Evolutionary conservation across 768 basidiomycete genomes (phyloP).

Genomic region (Agrocybe praecox): DNA sequence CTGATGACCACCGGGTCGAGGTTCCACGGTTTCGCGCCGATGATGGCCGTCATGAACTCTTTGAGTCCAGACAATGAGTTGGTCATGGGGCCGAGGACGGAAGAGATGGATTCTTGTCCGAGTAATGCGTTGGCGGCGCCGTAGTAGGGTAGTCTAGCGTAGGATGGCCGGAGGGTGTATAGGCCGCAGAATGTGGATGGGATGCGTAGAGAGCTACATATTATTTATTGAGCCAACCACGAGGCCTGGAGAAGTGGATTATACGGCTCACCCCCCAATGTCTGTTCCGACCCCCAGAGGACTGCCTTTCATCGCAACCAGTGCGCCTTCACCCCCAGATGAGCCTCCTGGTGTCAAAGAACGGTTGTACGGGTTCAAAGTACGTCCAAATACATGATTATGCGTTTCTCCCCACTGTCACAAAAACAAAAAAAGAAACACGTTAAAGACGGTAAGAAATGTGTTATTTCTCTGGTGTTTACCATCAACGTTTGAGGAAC

Average conservation of each 20-base stretch:
- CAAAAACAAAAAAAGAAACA: background rate
- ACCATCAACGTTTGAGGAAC: constrained; percentile 80
- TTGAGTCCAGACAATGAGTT: constrained; percentile 52
- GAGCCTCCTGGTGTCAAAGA: constrained; percentile 63
- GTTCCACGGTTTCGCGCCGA: constrained; percentile 55
- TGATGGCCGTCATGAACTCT: constrained; percentile 53
- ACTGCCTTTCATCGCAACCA: constrained; percentile 61
- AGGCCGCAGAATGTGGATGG: constrained; percentile 59
- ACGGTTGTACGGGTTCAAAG: constrained; percentile 62
- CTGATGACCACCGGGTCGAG: constrained; percentile 51
- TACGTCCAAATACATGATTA: constrained; percentile 66
- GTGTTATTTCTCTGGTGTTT: background rate
- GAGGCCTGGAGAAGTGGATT: background rate
- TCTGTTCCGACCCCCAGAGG: constrained; percentile 67
- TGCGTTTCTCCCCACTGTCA: constrained; percentile 55
- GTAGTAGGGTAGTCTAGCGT: constrained; percentile 55
- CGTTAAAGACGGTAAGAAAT: background rate
- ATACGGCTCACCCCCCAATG: constrained; percentile 50
- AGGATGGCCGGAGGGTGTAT: constrained; percentile 61
- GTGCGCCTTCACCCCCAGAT: constrained; percentile 68
- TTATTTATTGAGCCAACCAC: background rate
- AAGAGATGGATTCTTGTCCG: constrained; percentile 60
- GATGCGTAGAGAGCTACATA: constrained; percentile 53
- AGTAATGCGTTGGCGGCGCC: constrained; percentile 51
- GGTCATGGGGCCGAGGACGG: constrained; percentile 60